These are phyloP conservation scores for Salmacisia buchloeana DNA, from an alignment of 1,284 basidiomycete genomes.

Conservation along the genomic window DNA sequence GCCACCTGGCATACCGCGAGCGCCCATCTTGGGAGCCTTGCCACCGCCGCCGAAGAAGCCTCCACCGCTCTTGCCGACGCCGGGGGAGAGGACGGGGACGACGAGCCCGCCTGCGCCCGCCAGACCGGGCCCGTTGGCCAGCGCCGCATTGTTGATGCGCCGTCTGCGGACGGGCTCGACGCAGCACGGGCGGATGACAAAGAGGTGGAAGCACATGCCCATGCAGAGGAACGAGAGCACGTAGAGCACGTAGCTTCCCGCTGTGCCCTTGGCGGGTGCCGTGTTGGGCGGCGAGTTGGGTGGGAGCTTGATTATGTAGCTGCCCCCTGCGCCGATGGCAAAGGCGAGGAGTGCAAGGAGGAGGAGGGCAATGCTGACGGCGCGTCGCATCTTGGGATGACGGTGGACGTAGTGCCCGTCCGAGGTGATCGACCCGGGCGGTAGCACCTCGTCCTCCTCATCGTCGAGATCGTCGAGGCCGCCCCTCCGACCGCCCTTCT, in stretches of 20 bases:
- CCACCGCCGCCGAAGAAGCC: background rate
- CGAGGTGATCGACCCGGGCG: background rate
- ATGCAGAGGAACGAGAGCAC: background rate
- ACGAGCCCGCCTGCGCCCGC: background rate
- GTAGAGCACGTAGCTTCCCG: background rate
- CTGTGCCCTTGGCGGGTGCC: background rate
- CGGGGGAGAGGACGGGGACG: background rate
- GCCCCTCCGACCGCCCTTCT: background rate
- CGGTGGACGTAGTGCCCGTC: background rate
- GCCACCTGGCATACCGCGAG: background rate
- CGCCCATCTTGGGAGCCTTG: background rate
- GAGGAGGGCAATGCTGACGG: background rate
- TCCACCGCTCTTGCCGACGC: background rate
- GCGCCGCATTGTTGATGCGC: background rate
- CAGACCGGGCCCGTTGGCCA: background rate
- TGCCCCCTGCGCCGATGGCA: background rate
- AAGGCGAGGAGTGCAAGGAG: background rate
- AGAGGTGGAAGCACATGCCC: background rate
- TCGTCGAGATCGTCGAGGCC: background rate
- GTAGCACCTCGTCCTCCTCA: background rate
- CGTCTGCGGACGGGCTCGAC: background rate
- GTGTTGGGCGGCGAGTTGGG: background rate
- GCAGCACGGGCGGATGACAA: background rate
- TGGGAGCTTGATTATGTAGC: background rate
- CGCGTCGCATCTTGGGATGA: background rate